Conservation (phyloP, 352 stramenopile species). For the Globisporangium okanoganense region DNA sequence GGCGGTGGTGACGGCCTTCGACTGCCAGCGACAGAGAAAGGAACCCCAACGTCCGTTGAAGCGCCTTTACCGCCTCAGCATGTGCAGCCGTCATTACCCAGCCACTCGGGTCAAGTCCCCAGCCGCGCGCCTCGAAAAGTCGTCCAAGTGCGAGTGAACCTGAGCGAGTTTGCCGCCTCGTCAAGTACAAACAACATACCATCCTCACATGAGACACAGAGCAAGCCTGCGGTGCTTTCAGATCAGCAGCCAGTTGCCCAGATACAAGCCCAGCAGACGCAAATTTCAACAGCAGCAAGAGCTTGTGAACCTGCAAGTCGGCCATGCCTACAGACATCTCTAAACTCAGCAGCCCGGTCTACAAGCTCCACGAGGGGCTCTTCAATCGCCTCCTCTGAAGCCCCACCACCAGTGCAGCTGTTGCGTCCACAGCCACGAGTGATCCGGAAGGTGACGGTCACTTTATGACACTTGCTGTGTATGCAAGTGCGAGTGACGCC, state of each 20-base stretch:
- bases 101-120: background rate
- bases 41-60: background rate
- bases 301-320: background rate
- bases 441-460: conserved; percentile 39
- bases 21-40: background rate
- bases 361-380: background rate
- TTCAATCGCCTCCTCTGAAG: background rate
- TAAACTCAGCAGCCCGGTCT: background rate
- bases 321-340: background rate
- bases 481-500: too few species aligned
- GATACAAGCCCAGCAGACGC: background rate
- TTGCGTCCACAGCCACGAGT: conserved; percentile 19
- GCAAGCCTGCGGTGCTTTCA: background rate
- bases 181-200: too few species aligned
- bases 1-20: background rate
- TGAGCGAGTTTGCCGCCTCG: conserved; percentile 26
- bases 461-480: conserved; percentile 19
- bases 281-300: background rate
- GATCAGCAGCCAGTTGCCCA: background rate
- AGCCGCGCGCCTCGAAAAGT: conserved; percentile 22
- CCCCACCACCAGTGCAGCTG: conserved; percentile 6
- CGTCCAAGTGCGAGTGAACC: conserved; percentile 43
- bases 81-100: background rate
- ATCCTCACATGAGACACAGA: background rate
- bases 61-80: background rate